These are phyloP conservation scores for Aspergillus nanangensis DNA, from an alignment of 495 filamentous ascomycete genomes.

Conservation along the genomic window DNA sequence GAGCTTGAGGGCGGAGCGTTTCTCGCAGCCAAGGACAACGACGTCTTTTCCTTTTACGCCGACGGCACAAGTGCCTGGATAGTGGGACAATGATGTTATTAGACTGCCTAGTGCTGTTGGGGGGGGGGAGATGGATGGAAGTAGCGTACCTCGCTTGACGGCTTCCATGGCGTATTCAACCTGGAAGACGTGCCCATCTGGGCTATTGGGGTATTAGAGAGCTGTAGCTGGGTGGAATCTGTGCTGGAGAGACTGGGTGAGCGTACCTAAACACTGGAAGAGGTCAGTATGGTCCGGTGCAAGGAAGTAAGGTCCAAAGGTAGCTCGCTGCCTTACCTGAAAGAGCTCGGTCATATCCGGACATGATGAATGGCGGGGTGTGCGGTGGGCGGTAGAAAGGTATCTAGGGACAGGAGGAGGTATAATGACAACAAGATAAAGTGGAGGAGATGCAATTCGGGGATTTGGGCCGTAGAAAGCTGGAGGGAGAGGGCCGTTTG, in stretches of 20 bases:
- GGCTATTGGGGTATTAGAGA: conserved; percentile 64
- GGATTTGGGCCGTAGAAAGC: conserved; percentile 9
- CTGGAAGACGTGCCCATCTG: conserved; percentile 98
- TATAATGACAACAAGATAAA: conserved; percentile 1
- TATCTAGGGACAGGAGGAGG: neutral
- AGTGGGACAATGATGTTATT: neutral
- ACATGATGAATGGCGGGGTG: conserved; percentile 55
- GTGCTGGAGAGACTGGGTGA: conserved; percentile 8
- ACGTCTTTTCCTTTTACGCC: conserved; percentile 94
- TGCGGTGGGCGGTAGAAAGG: conserved; percentile 1
- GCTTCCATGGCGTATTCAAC: conserved; percentile 99
- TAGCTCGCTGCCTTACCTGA: conserved; percentile 64
- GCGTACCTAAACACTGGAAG: conserved; percentile 27
- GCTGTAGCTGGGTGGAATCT: conserved; percentile 17
- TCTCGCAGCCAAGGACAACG: conserved; percentile 96
- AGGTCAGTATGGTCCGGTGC: conserved; percentile 38
- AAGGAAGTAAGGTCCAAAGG: conserved; percentile 24
- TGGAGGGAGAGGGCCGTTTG: conserved; percentile 6
- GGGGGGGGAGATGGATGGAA: neutral
- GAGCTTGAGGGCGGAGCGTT: conserved; percentile 97
- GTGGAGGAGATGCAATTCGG: conserved; percentile 16
- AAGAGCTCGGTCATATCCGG: conserved; percentile 91
- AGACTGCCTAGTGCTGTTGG: neutral
- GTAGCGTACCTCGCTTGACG: conserved; percentile 81
- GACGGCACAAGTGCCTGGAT: conserved; percentile 88